Evolutionary conservation across 148 eudicot genomes (phyloP), one percentile per base, ranked within the genome.

Genomic region (Nepenthes gracilis): DNA sequence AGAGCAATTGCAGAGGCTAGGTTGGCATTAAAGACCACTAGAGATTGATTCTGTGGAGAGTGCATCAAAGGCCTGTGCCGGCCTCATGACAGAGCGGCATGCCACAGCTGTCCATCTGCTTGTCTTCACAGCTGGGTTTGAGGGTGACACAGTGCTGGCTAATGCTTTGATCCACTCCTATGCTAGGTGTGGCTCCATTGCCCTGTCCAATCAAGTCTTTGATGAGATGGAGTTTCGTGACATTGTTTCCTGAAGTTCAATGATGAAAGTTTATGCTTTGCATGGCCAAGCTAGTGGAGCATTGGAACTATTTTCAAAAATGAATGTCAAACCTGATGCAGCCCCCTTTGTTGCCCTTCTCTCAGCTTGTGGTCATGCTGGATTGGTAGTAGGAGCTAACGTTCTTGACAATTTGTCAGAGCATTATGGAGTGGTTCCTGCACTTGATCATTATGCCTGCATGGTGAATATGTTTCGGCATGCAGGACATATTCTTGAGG

Each of bases 321-420:
- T 81, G 83, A 59, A 78, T 63, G 68, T 64, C 13, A 14, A 64
- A 36, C 76, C 86, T 4, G 86, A 78, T 66, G 71, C 73, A 48
- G 64, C 78, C 14, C 78, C 80, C 13, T 81, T 81, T 57, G 77
- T 78, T 47, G 73, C 86, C 35, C 67, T 78, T 33, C 70, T 81
- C 56, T 76, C 83, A 9, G 82, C 86, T 33, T 81, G 80, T 71
- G 78, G 86, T 68, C 86, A 78, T 64, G 73, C 76, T 10, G 86
- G 86, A 36, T 36, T 78, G 80, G 78, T 81, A 12, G 70, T 75
- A 34, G 78, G 83, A 7, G 62, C 38, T 4, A 63, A 62, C 40
- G 62, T 76, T 47, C 78, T 78, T 61, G 64, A 71, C 55, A 35
- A 61, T 34, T 78, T 81, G 83, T 36, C 37, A 2, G 58, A 40